phyloP scores from a whole-genome alignment of 768 basidiomycete genomes.

The Leccinum aurantiacum region DNA sequence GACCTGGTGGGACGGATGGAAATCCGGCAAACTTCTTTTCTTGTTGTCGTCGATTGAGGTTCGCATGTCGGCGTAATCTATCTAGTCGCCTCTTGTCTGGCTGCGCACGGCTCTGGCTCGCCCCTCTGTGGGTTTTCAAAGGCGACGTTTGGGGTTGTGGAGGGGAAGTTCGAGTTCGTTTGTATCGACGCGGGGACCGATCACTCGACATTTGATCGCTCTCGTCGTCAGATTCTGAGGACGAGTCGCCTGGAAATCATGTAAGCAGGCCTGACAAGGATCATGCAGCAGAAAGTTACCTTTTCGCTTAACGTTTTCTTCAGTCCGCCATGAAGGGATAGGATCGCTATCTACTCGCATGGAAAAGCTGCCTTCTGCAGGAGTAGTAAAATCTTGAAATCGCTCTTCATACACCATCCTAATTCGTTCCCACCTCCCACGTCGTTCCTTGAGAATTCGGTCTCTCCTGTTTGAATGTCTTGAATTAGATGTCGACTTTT shows the following conservation, averaged over 20 bases:
- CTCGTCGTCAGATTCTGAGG: constrained; percentile 33
- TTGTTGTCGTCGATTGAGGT: constrained; percentile 38
- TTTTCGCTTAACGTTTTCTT: constrained; percentile 45
- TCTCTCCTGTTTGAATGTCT: constrained; percentile 33
- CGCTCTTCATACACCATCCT: constrained; percentile 27
- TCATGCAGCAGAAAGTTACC: constrained; percentile 33
- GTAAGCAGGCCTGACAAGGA: constrained; percentile 3
- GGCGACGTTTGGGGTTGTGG: constrained; percentile 45
- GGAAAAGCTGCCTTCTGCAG: constrained; percentile 29
- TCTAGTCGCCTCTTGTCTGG: constrained; percentile 44
- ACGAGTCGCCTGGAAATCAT: constrained; percentile 6
- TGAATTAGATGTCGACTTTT: constrained; percentile 13
- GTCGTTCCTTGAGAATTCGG: constrained; percentile 29
- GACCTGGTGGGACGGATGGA: constrained; percentile 22
- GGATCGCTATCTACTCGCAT: constrained; percentile 31
- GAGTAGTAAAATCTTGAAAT: constrained; percentile 32
- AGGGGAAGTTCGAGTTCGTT: constrained; percentile 54
- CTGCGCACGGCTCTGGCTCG: constrained; percentile 37
- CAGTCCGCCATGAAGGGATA: constrained; percentile 24
- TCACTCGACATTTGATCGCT: constrained; percentile 31
- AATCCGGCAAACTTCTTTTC: constrained; percentile 40
- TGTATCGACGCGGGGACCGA: constrained; percentile 31
- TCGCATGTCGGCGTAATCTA: constrained; percentile 39
- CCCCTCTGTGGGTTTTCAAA: constrained; percentile 40
- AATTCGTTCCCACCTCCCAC: constrained; percentile 29